Evolutionary conservation across 2,329 filamentous ascomycete species (phyloP).

Genomic region (Chrysosporium keratinophilum): DNA sequence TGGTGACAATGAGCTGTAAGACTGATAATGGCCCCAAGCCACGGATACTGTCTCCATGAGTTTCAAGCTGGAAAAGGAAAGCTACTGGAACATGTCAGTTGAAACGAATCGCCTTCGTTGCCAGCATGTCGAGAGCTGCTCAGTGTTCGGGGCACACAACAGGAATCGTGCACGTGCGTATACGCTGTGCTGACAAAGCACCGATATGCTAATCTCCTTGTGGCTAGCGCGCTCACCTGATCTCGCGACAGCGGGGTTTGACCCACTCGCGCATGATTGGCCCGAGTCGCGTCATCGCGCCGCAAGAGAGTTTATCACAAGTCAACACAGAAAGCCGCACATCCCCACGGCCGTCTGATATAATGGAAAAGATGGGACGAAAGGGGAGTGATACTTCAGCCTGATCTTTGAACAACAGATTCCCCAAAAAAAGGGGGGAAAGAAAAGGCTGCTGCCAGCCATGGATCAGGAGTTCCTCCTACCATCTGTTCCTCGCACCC

Average conservation of each 20-base stretch:
- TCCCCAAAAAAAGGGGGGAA: background rate
- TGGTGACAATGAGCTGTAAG: background rate
- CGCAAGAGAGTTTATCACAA: background rate
- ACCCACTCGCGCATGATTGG: constrained; percentile 2
- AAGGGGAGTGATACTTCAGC: too few species aligned
- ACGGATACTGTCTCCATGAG: background rate
- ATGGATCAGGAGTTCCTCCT: constrained; percentile 34
- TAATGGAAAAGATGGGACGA: too few species aligned
- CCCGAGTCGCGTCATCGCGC: constrained; percentile 12
- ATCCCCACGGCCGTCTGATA: too few species aligned
- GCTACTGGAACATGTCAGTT: too few species aligned
- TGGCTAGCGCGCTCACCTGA: background rate
- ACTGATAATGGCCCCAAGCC: background rate
- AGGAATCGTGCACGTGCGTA: too few species aligned
- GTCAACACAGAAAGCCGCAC: background rate
- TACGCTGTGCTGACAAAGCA: background rate
- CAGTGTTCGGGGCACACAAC: too few species aligned
- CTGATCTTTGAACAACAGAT: too few species aligned
- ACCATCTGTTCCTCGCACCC: constrained; percentile 22
- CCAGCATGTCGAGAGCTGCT: too few species aligned
- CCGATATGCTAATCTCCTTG: too few species aligned
- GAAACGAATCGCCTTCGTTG: too few species aligned
- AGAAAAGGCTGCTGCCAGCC: background rate
- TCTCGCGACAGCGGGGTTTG: background rate
- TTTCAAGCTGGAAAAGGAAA: too few species aligned